Evolutionary conservation across 345 rosid species (phyloP), one percentile per base, ranked within the genome.

Genomic region (Mangifera indica): DNA sequence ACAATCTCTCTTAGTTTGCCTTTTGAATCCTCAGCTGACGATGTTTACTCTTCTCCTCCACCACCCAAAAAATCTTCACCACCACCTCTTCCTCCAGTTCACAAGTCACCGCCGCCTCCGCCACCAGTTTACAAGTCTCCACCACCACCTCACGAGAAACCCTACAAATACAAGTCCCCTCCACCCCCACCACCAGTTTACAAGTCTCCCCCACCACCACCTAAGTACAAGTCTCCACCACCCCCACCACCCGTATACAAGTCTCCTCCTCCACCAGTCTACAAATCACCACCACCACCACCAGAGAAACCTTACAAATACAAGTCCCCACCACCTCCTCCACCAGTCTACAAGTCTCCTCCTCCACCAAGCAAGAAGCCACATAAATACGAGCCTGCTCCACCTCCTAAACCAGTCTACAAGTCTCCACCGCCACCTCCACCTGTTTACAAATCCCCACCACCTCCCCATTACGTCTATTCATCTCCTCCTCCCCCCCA

Each of bases 401-500:
- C 69, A 0, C 80, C 81, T 40, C 71, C 75, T 1, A 68, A 75
- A 7, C 60, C 75, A 42, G 20, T 63, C 63, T 66, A 78, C 56
- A 76, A 77, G 49, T 66, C 78, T 0, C 78, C 82, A 0, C 76
- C 79, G 0, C 69, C 79, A 1, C 76, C 82, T 0, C n/a, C n/a
- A n/a, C 67, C 46, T 0, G 72, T 69, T 5, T 64, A 75, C 53
- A 46, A 71, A 11, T 71, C 57, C 0, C 73, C 79, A 4, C 71
- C 77, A 13, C 72, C 72, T 21, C 78, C 69, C 10, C 80, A 64
- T 64, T 79, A 80, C 73, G 13, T 22, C 68, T 76, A 75, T 51
- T 56, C 76, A 21, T 73, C 85, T 55, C 85, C 85, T 3, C 87
- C 89, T 74, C 90, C 91, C 63, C 89, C 91, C 72, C 29, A 83